phyloP scores from a whole-genome alignment of 2,329 filamentous ascomycete species.

The Diaporthe aspalathi region DNA sequence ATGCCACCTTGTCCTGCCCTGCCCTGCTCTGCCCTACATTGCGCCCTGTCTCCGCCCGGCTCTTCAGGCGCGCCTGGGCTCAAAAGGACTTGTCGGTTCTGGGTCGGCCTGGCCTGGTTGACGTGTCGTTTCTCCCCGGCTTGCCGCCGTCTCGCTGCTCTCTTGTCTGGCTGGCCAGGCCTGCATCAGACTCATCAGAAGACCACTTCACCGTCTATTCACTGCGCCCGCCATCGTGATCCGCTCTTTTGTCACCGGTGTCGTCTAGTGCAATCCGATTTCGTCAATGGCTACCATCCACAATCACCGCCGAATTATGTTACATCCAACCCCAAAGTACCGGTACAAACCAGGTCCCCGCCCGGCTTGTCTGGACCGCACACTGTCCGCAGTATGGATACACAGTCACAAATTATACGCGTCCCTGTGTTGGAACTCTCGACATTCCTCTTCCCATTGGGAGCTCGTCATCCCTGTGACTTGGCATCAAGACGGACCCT shows the following conservation, averaged over 20 bases:
- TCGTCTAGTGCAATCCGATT: slow-evolving; percentile 33
- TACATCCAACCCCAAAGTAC: slow-evolving; percentile 31
- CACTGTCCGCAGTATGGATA: slow-evolving; percentile 24
- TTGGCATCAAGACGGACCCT: slow-evolving; percentile 32
- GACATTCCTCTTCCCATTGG: slow-evolving; percentile 21
- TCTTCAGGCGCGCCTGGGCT: slow-evolving; percentile 29
- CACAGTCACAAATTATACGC: slow-evolving; percentile 23
- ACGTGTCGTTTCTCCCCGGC: slow-evolving; percentile 39
- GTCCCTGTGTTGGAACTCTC: slow-evolving; percentile 22
- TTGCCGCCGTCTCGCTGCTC: slow-evolving; percentile 37
- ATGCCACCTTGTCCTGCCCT: slow-evolving; percentile 29
- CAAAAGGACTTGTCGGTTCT: slow-evolving; percentile 29
- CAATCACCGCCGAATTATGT: slow-evolving; percentile 37
- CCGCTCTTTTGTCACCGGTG: slow-evolving; percentile 29
- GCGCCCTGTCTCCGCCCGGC: slow-evolving; percentile 31
- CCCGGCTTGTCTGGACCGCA: background rate
- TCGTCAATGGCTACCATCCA: slow-evolving; percentile 31
- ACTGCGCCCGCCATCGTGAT: slow-evolving; percentile 31
- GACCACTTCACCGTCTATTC: slow-evolving; percentile 36
- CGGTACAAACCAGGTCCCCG: slow-evolving; percentile 10
- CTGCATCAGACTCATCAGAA: slow-evolving; percentile 35
- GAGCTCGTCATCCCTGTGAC: slow-evolving; percentile 35
- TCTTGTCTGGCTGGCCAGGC: slow-evolving; percentile 14
- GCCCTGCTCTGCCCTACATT: slow-evolving; percentile 13
- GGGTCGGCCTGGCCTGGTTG: slow-evolving; percentile 32